Percentiles rank a stretch among this genome's conserved stretches.
These are phyloP conservation scores for Iberis amara DNA, from an alignment of 441 rosid species.

Conservation along the genomic window DNA sequence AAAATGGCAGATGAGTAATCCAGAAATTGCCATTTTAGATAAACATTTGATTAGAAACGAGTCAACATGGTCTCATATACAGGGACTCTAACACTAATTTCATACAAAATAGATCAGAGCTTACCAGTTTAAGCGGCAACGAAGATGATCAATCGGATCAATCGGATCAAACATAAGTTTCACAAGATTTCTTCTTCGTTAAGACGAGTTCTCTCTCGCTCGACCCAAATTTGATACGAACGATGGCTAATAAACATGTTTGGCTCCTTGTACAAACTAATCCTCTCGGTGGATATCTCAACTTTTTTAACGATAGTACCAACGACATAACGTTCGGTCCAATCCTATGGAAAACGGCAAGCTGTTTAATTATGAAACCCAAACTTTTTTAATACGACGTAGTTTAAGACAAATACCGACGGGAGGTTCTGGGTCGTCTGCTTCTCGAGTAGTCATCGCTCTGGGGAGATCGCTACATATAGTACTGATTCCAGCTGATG, in stretches of 20 bases:
- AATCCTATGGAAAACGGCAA: not conserved
- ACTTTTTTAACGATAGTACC: not conserved
- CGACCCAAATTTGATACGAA: not conserved
- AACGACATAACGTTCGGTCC: slow-evolving; percentile 9
- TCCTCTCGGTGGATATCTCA: not conserved
- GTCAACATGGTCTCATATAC: slow-evolving; percentile 13
- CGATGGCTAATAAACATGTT: not conserved
- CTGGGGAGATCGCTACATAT: slow-evolving; percentile 8
- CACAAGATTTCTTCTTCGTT: not conserved
- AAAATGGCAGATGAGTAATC: slow-evolving; percentile 3
- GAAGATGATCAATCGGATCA: not conserved
- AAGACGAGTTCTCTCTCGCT: not conserved
- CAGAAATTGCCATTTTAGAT: slow-evolving; percentile 2
- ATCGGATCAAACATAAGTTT: slow-evolving; percentile 6
- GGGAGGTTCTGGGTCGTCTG: not conserved
- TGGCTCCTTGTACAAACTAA: slow-evolving; percentile 9
- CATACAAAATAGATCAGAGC: slow-evolving; percentile 3
- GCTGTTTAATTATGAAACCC: not conserved
- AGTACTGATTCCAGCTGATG: not conserved
- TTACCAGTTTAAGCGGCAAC: slow-evolving; percentile 18
- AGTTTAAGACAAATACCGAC: not conserved
- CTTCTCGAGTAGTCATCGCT: not conserved
- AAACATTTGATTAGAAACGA: not conserved
- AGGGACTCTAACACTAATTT: not conserved
- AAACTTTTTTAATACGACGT: not conserved